Evolutionary conservation across 192 early-diverging fungal species (phyloP), one percentile per base, ranked within the genome.

Genomic region (Rhizophagus clarus): DNA sequence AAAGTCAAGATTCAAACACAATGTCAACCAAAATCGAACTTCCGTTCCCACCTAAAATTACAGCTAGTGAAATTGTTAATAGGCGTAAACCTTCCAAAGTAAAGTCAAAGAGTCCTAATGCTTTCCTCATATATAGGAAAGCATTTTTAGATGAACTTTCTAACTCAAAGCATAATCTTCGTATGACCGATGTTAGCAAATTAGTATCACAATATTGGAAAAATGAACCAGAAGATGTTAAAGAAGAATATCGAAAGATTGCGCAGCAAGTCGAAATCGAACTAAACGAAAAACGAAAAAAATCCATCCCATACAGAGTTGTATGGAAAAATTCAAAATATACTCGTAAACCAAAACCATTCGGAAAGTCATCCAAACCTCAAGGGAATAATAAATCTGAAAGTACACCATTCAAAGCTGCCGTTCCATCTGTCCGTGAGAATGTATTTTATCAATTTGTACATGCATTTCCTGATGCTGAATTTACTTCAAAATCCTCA

Each of bases 111-210:
- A 71, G 34, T 34, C 69, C 69, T 1, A 71, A 71, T 71, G 69
- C 69, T 22, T 71, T 71, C 22, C 14, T 71, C 8, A 71, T 71
- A 20, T 71, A 71, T 34, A 1, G 69, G 8, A 71, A 71, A 34
- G 69, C 32, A 14, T 71, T 71, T 20, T 17, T 71, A 4, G 40
- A 71, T 6, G 17, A 71, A 14, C 32, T 71, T 24, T 32, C 69
- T 1, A 5, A 6, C 8, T n/a, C 42, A 6, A 32, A 34, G 17
- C 24, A 45, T 22, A 34, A 45, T 71, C 32, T 71, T 6, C 40
- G 32, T 42, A 71, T 71, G 69, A 45, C 40, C 1, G 69, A 71
- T 15, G 69, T 71, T 1, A 42, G 37, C 4, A 34, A 45, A 4
- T 37, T 34, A 37, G 69, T 71, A 0, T 42, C 37, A 14, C 2